A percentile compares a stretch with the other conserved stretches of the same genome.
phyloP scores from a whole-genome alignment of 2,329 filamentous ascomycete species.

The Didymellaceae sp. region DNA sequence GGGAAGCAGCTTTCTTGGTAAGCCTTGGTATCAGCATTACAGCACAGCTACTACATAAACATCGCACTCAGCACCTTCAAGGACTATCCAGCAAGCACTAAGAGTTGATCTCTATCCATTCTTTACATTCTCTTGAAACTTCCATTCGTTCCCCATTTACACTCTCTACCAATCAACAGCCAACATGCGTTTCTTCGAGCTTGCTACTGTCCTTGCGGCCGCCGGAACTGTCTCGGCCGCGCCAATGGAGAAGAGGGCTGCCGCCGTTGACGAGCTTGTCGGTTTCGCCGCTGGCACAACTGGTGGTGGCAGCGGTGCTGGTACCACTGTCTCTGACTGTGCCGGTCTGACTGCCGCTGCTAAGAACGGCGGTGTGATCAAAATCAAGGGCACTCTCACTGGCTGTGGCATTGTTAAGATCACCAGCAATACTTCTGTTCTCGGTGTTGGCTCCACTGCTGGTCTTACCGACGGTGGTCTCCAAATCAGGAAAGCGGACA shows the following conservation, averaged over 20 bases:
- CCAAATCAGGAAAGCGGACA: conserved; percentile 59
- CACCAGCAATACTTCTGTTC: conserved; percentile 35
- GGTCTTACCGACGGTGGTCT: conserved; percentile 56
- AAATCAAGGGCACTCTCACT: conserved; percentile 40
- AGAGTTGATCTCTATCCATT: conserved; percentile 30
- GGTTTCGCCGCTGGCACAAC: conserved; percentile 62
- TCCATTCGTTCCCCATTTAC: conserved; percentile 17
- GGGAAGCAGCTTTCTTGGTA: conserved; percentile 12
- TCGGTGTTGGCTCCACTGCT: conserved; percentile 53
- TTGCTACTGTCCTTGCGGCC: conserved; percentile 35
- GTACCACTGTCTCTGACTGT: conserved; percentile 62
- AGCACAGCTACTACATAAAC: conserved; percentile 18
- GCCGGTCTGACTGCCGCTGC: conserved; percentile 59
- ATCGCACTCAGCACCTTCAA: background rate
- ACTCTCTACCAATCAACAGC: conserved; percentile 11
- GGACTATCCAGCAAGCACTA: conserved; percentile 10
- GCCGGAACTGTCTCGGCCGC: conserved; percentile 31
- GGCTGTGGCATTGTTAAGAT: conserved; percentile 42
- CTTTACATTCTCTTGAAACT: conserved; percentile 18
- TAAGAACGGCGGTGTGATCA: conserved; percentile 42
- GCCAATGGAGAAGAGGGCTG: conserved; percentile 36
- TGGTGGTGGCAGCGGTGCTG: conserved; percentile 62
- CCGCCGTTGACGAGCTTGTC: conserved; percentile 40
- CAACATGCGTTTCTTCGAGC: conserved; percentile 39
- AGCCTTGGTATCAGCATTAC: conserved; percentile 16